Evolutionary conservation across 2,329 filamentous ascomycete genomes (phyloP), one percentile per base, ranked within the genome.

Genomic region (Stagonosporopsis rhizophila): DNA sequence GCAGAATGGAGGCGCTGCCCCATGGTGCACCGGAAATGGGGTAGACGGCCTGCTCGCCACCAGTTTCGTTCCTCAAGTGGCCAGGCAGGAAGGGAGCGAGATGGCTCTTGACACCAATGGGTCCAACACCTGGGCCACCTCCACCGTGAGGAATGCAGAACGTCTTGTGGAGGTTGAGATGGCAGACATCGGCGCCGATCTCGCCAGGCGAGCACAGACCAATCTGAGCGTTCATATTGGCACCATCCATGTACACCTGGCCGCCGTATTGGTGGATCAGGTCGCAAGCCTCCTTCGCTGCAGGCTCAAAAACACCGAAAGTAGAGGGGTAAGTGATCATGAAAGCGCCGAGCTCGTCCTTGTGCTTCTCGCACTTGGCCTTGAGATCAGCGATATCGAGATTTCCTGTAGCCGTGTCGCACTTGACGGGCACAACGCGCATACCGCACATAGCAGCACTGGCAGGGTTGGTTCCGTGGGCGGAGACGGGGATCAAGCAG

Each of bases 161-260:
- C 3, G 94, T 98, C 85, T 98, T 98, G 86, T 98, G 94, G 38
- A 98, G 84, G 78, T 98, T 98, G 58, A 98, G 83, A 80, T 97
- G 94, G 84, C 94, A 98, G 35, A 97, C 93, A 74, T 98, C 94
- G 27, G 94, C 94, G 19, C 94, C 94, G 65, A 98, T 96, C 75
- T 96, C 92, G 35, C 94, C 94, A 1, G 94, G 94, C 0, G 92
- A 96, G 81, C 92, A 96, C 11, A 98, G 85, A 12, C 94, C 94
- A 62, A 98, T 97, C 78, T 98, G 94, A 17, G 94, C 94, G 73
- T 97, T 98, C 92, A 97, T 95, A 81, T 98, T 98, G 64, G 94
- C 94, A 44, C 94, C 94, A 74, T 98, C 94, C 94, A 98, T 97
- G 82, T 97, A 98, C 15, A 98, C 94, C 73, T 96, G 91, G 9